Evolutionary conservation across 1,139 yeast species (phyloP).

Genomic region (Suhomyces panamericanus): DNA sequence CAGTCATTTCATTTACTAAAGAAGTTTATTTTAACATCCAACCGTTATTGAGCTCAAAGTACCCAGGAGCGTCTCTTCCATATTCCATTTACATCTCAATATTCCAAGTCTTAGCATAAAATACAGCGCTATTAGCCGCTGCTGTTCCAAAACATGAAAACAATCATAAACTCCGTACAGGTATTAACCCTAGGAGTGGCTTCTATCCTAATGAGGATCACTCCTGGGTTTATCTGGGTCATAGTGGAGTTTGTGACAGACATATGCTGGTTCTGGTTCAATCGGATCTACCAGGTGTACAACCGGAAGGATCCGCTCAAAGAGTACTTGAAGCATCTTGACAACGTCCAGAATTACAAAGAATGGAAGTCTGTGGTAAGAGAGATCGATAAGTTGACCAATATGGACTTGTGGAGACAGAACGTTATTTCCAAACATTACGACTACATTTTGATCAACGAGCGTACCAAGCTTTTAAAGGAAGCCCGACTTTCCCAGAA

Average conservation of each 20-base stretch:
- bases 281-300: constrained; percentile 38
- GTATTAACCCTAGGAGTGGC: neutral
- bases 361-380: constrained; percentile 64
- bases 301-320: constrained; percentile 42
- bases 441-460: constrained; percentile 80
- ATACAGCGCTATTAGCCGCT: no score
- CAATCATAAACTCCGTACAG: neutral
- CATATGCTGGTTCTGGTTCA: constrained; percentile 60
- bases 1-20: no score
- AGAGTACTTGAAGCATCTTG: constrained; percentile 40
- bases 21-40: no score
- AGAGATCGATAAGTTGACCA: constrained; percentile 64
- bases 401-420: constrained; percentile 80
- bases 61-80: no score
- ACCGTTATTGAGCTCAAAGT: no score
- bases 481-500: constrained; percentile 66
- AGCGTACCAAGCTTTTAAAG: constrained; percentile 61
- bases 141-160: neutral
- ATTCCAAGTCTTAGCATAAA: no score
- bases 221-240: constrained; percentile 63
- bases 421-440: constrained; percentile 80
- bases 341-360: constrained; percentile 48
- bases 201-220: constrained; percentile 37
- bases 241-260: constrained; percentile 60
- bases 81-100: no score